Base-by-base conservation (phyloP, 345 rosid species). In the Syzygium aqueum region DNA sequence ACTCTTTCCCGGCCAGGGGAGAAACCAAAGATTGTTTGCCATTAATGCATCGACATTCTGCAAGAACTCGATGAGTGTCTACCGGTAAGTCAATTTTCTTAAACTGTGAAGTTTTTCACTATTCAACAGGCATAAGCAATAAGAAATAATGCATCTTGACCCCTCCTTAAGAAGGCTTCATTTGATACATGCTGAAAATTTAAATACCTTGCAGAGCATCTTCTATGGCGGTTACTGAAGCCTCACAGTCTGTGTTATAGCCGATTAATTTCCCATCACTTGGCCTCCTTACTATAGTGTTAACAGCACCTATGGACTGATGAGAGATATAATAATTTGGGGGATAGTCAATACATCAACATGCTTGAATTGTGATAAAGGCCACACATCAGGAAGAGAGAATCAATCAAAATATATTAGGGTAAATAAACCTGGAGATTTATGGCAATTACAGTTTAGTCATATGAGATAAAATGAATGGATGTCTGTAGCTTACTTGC, bases 191-290 rank as follows among this genome's bases (percentile, higher is more conserved):
- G 27, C 12, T 16, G 37, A 53, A 57, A 37, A 22, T 12, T 25
- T 22, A 30, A 83, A 51, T 86, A 94, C 95, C 95, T 90, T 90
- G 87, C 43, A 94, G 86, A 85, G 95, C 95, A 89, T 94, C 96
- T 88, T 92, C 95, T 7, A 91, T 91, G 13, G 94, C 93, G 51
- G 92, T 89, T 86, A 93, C 90, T 4, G 95, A 89, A 84, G 93
- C 95, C 59, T 92, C 93, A 56, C 93, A 93, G 84, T 93, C 94
- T 56, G 95, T 93, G 67, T 93, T 92, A 85, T 90, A 91, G 57
- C 93, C 95, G 9, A 92, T 89, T 91, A 93, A 87, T 89, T 92
- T 93, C 88, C 94, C 92, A 85, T 93, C 93, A 10, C 84, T 87
- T 56, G 91, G 89, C 88, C 94, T 91, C 90, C 95, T 90, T 85